These are phyloP conservation scores for Periconia macrospinosa DNA, from an alignment of 2,329 filamentous ascomycete genomes.

Conservation along the genomic window DNA sequence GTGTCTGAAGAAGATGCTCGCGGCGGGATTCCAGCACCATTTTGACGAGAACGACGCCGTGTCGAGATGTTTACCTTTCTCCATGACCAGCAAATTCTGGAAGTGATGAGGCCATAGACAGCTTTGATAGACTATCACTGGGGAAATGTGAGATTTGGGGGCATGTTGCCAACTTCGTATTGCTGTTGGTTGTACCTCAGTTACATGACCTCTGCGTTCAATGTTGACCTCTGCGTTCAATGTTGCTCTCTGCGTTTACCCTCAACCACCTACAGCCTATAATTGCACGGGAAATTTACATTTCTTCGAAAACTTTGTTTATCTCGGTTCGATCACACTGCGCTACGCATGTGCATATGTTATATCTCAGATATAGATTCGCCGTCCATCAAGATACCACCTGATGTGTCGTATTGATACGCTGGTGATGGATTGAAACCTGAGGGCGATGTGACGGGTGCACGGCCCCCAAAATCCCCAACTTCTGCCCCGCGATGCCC, in stretches of 20 bases:
- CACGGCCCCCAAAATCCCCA: too few relatives aligned
- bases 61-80: conserved; percentile 35
- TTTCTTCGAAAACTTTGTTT: neutral
- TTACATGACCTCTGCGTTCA: too few relatives aligned
- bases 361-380: too few relatives aligned
- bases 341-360: neutral
- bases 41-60: conserved; percentile 43
- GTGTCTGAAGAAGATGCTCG: conserved; percentile 62
- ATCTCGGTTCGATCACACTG: neutral
- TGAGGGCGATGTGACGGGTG: too few relatives aligned
- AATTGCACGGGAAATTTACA: neutral
- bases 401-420: too few relatives aligned
- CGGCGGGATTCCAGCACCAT: conserved; percentile 44
- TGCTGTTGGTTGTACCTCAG: too few relatives aligned
- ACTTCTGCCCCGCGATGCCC: conserved; percentile 32
- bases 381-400: too few relatives aligned
- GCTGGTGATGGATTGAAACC: too few relatives aligned
- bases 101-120: neutral
- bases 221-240: too few relatives aligned
- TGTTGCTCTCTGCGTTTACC: too few relatives aligned
- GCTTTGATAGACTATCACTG: neutral
- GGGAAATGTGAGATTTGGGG: neutral
- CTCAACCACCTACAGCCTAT: too few relatives aligned
- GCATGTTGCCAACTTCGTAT: neutral
- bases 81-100: conserved; percentile 22